phyloP scores from a whole-genome alignment of 345 rosid genomes.

The Populus euphratica region DNA sequence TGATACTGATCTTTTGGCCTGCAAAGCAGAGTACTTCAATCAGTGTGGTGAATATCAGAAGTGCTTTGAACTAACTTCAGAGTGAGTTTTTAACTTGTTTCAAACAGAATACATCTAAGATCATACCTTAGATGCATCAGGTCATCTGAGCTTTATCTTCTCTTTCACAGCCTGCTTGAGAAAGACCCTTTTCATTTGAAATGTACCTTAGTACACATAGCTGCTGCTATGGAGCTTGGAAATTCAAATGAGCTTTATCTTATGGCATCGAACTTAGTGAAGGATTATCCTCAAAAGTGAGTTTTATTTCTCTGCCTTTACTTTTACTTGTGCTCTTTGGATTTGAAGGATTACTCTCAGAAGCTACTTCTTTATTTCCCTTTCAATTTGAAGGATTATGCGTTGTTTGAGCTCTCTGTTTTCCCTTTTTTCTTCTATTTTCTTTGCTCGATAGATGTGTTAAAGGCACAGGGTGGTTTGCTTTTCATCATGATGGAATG shows the following conservation, averaged over 20 bases:
- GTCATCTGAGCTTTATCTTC: conserved; percentile 17
- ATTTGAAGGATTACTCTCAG: background rate
- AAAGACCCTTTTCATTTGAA: conserved; percentile 96
- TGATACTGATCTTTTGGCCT: conserved; percentile 79
- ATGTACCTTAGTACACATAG: conserved; percentile 78
- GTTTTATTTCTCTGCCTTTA: conserved; percentile 12
- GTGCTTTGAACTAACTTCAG: conserved; percentile 82
- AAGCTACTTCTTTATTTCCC: background rate
- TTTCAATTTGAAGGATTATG: background rate
- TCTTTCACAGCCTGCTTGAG: conserved; percentile 67
- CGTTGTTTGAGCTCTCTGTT: background rate
- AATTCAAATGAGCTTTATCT: conserved; percentile 94
- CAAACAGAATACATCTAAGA: conserved; percentile 7
- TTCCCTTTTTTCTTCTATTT: background rate
- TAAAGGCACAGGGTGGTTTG: background rate
- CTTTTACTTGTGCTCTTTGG: background rate
- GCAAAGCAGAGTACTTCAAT: conserved; percentile 97
- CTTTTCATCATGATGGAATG: background rate
- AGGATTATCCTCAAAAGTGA: conserved; percentile 95
- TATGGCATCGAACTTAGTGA: conserved; percentile 91
- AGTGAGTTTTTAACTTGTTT: conserved; percentile 47
- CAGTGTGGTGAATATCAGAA: conserved; percentile 93
- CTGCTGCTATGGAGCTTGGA: conserved; percentile 94
- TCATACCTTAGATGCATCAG: conserved; percentile 12
- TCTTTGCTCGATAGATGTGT: background rate